Evolutionary conservation across 345 rosid species (phyloP).

Genomic region (Noccaea bulbosa): DNA sequence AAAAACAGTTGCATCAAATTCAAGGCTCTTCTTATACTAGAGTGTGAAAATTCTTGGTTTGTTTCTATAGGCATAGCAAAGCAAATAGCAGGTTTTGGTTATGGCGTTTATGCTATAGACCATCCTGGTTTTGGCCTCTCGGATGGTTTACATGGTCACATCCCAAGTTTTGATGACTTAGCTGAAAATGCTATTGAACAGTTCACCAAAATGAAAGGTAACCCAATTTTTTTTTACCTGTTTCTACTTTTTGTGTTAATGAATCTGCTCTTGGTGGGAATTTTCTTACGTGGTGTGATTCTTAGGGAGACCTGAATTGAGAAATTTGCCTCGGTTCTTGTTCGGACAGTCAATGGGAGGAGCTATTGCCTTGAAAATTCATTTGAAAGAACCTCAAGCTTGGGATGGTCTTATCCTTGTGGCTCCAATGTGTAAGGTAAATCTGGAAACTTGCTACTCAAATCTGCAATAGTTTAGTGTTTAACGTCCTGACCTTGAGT

Average conservation of each 20-base stretch:
- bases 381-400: constrained; percentile 70
- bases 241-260: constrained; percentile 4
- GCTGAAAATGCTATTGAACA: constrained; percentile 75
- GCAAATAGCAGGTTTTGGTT: constrained; percentile 70
- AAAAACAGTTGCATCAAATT: neutral
- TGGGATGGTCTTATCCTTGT: constrained; percentile 95
- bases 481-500: constrained; percentile 46
- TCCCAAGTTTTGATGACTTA: constrained; percentile 71
- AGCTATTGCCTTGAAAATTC: constrained; percentile 82
- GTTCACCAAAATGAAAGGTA: constrained; percentile 82
- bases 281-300: constrained; percentile 29
- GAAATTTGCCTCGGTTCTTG: constrained; percentile 71
- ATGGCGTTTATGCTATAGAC: constrained; percentile 81
- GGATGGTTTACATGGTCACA: constrained; percentile 90
- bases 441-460: constrained; percentile 19
- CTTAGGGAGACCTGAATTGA: constrained; percentile 70
- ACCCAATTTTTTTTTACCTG: constrained; percentile 12
- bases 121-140: constrained; percentile 96
- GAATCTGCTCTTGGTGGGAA: neutral
- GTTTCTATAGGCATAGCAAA: constrained; percentile 73
- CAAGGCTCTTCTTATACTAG: constrained; percentile 14
- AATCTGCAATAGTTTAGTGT: too few relatives aligned
- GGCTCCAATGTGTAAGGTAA: constrained; percentile 98
- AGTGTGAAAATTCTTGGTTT: neutral
- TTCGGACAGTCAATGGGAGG: constrained; percentile 99